A percentile compares a stretch with the other conserved stretches of the same genome.
Conservation (phyloP, 192 early-diverging fungal species). For the Helicostylum pulchrum region DNA sequence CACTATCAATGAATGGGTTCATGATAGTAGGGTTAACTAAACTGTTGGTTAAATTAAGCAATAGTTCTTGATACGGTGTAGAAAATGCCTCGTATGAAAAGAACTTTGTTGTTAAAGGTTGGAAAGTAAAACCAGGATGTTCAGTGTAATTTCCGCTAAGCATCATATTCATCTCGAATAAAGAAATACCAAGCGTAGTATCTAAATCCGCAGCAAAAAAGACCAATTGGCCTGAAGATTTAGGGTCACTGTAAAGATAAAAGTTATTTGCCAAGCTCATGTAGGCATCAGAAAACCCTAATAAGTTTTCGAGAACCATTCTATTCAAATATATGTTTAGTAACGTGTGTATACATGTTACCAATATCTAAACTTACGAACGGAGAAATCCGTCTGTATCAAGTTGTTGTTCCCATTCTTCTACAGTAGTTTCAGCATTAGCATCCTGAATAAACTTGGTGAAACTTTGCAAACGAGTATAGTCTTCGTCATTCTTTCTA, state of each 20-base stretch:
- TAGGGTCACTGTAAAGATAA: constrained; percentile 5
- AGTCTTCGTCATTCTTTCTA: background rate
- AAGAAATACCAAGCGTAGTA: constrained; percentile 4
- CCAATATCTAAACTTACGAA: background rate
- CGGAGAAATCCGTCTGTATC: constrained; percentile 11
- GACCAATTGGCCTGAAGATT: background rate
- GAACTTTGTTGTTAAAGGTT: constrained; percentile 5
- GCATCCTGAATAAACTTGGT: constrained; percentile 14
- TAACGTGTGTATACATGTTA: background rate
- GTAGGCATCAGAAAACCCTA: constrained; percentile 11
- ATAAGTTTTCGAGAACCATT: constrained; percentile 2
- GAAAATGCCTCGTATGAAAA: background rate
- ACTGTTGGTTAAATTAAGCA: background rate
- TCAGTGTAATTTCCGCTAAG: constrained; percentile 12
- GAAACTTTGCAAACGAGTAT: background rate
- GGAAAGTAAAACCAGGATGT: constrained; percentile 9
- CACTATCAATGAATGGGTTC: constrained; percentile 5
- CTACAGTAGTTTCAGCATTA: background rate
- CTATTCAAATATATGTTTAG: background rate
- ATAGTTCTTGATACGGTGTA: background rate
- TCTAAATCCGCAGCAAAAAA: constrained; percentile 12
- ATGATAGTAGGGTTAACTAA: background rate
- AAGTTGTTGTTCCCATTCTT: constrained; percentile 1
- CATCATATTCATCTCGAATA: background rate
- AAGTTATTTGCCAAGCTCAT: constrained; percentile 12